phyloP scores from a whole-genome alignment of 106 monocot species.

The Phalaenopsis equestris region DNA sequence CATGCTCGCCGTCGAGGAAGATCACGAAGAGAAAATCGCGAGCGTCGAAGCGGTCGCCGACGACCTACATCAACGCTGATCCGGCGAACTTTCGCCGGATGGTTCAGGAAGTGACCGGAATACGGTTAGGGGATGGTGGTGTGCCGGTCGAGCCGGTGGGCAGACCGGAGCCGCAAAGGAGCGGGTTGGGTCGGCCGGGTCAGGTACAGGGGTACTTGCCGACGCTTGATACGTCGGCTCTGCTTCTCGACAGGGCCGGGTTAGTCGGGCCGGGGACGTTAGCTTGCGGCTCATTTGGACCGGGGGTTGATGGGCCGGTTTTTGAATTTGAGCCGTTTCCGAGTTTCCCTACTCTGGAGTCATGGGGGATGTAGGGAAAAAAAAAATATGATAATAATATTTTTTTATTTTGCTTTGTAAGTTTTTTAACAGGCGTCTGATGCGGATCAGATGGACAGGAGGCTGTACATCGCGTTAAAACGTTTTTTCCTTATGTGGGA shows the following conservation, averaged over 20 bases:
- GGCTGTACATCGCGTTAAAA: not conserved
- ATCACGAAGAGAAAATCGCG: slow-evolving; percentile 40
- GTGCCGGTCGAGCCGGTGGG: slow-evolving; percentile 1
- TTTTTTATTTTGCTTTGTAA: not conserved
- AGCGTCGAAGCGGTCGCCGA: slow-evolving; percentile 29
- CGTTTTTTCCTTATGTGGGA: not conserved
- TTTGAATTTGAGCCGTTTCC: slow-evolving; percentile 27
- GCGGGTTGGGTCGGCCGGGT: not conserved
- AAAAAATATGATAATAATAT: not conserved
- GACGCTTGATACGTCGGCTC: slow-evolving; percentile 44
- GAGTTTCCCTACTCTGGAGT: slow-evolving; percentile 58
- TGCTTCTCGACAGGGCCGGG: slow-evolving; percentile 14
- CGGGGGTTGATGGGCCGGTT: slow-evolving; percentile 5
- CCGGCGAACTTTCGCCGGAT: slow-evolving; percentile 50
- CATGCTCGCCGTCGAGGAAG: slow-evolving; percentile 9
- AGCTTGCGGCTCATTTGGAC: not conserved
- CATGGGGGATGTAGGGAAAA: slow-evolving; percentile 24
- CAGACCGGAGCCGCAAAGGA: slow-evolving; percentile 20
- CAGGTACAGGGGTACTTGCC: slow-evolving; percentile 18
- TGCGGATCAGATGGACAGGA: slow-evolving; percentile 4
- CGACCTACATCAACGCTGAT: slow-evolving; percentile 61
- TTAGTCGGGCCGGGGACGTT: not conserved
- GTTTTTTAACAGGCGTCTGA: slow-evolving; percentile 7
- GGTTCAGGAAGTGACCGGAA: slow-evolving; percentile 74
- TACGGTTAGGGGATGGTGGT: slow-evolving; percentile 4